A percentile compares a stretch with the other conserved stretches of the same genome.
Evolutionary conservation across 2,329 filamentous ascomycete genomes (phyloP).

Genomic region (Exophiala dermatitidis): DNA sequence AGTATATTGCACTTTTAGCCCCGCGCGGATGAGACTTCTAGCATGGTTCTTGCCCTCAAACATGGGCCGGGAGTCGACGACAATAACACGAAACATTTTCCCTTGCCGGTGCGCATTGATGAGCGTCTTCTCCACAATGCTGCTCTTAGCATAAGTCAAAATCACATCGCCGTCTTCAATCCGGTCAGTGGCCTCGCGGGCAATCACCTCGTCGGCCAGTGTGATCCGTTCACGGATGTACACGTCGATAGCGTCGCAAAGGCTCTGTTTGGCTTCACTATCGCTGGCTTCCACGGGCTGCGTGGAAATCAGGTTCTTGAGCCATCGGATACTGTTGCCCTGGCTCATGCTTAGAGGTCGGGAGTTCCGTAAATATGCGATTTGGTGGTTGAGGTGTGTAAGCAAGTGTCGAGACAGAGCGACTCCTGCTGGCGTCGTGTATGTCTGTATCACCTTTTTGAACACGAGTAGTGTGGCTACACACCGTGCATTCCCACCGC

Average conservation of each 20-base stretch:
- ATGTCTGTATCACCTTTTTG: conserved; percentile 90
- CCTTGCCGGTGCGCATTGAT: conserved; percentile 59
- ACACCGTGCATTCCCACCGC: conserved; percentile 80
- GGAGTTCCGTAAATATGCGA: conserved; percentile 76
- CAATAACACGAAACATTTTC: conserved; percentile 71
- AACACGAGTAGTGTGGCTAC: conserved; percentile 84
- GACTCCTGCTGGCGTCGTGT: conserved; percentile 76
- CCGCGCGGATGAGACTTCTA: conserved; percentile 59
- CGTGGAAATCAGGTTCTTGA: conserved; percentile 87
- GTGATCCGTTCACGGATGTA: conserved; percentile 88
- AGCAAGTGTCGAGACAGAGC: conserved; percentile 87
- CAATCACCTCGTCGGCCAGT: conserved; percentile 78
- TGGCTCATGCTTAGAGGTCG: conserved; percentile 95
- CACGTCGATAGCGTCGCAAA: conserved; percentile 74
- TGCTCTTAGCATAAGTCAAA: conserved; percentile 78
- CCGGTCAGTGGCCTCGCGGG: conserved; percentile 64
- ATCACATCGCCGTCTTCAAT: conserved; percentile 75
- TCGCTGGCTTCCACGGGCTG: conserved; percentile 83
- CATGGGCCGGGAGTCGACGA: conserved; percentile 69
- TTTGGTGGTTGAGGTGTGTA: conserved; percentile 87
- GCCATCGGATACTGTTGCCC: conserved; percentile 90
- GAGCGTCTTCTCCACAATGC: conserved; percentile 76
- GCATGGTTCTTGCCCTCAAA: conserved; percentile 67
- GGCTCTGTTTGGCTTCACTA: conserved; percentile 67
- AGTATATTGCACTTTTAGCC: conserved; percentile 72